Evolutionary conservation across 2,329 filamentous ascomycete genomes (phyloP).

Genomic region (Fusarium brevicatenulatum): DNA sequence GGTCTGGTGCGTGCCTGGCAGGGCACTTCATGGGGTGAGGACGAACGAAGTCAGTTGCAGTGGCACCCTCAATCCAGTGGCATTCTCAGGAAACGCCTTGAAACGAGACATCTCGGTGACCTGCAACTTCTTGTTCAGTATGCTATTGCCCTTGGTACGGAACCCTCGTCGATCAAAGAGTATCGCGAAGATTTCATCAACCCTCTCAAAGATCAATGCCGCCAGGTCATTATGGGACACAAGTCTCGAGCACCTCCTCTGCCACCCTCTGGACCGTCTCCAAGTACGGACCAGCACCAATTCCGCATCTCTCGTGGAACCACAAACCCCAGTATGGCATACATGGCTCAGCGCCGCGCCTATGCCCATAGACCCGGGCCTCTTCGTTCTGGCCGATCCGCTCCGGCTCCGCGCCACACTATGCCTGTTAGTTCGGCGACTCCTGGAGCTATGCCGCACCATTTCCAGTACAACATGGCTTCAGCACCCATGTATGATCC

Average conservation of each 20-base stretch:
- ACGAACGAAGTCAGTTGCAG: constrained; percentile 48
- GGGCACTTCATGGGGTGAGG: constrained; percentile 49
- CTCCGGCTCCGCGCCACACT: constrained; percentile 42
- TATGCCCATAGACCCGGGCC: constrained; percentile 45
- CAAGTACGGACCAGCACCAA: constrained; percentile 48
- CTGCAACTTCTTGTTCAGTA: constrained; percentile 53
- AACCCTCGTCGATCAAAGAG: constrained; percentile 43
- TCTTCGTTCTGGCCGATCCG: constrained; percentile 46
- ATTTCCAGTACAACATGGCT: constrained; percentile 40
- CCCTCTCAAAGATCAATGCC: constrained; percentile 51
- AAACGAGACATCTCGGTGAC: constrained; percentile 57
- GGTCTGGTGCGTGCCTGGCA: constrained; percentile 53
- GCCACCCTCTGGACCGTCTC: constrained; percentile 39
- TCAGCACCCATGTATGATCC: constrained; percentile 43
- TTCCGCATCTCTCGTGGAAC: constrained; percentile 51
- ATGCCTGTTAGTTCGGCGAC: constrained; percentile 29
- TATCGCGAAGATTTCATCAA: constrained; percentile 50
- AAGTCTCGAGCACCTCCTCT: constrained; percentile 41
- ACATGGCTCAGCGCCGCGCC: constrained; percentile 51
- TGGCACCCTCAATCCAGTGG: constrained; percentile 57
- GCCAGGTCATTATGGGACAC: constrained; percentile 50
- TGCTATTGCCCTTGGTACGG: constrained; percentile 52
- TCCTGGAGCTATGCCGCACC: constrained; percentile 34
- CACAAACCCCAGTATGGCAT: constrained; percentile 50
- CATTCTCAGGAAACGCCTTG: constrained; percentile 56